Conservation (phyloP, 495 filamentous ascomycete genomes). For the Pseudoneurospora amorphoporcata region DNA sequence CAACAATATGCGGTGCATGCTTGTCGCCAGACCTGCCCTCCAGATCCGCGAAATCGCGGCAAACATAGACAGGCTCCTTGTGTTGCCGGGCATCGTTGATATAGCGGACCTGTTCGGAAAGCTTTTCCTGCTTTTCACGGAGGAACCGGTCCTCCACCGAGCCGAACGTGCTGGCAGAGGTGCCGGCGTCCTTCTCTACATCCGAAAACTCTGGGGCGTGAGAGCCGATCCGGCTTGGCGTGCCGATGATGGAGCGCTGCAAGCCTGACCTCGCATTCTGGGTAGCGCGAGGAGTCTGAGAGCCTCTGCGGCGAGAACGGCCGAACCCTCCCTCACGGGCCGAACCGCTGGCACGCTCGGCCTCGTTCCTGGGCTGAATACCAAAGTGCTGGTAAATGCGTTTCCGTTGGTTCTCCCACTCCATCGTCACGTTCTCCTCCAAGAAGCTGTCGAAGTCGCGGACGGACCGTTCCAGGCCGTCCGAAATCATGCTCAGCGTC, state of each 20-base stretch:
- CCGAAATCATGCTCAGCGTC: conserved; percentile 79
- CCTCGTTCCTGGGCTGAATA: conserved; percentile 54
- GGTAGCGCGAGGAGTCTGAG: conserved; percentile 40
- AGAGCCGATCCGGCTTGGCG: conserved; percentile 48
- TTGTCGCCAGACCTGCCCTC: conserved; percentile 56
- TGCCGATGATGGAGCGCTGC: conserved; percentile 76
- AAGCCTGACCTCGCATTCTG: conserved; percentile 62
- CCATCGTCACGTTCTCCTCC: conserved; percentile 86
- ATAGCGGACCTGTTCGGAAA: conserved; percentile 62
- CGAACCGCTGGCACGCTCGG: conserved; percentile 41
- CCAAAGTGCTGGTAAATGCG: conserved; percentile 95
- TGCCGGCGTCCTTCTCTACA: conserved; percentile 37
- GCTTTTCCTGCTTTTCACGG: conserved; percentile 69
- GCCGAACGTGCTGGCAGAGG: conserved; percentile 20
- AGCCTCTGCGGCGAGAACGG: conserved; percentile 40
- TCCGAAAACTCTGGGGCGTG: conserved; percentile 56
- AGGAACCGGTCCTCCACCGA: conserved; percentile 59
- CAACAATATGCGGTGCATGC: conserved; percentile 56
- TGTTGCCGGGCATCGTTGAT: conserved; percentile 65
- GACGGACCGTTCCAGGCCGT: conserved; percentile 75
- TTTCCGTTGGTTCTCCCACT: conserved; percentile 89
- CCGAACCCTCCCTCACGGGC: conserved; percentile 38
- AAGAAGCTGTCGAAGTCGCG: conserved; percentile 86
- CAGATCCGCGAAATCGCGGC: conserved; percentile 61
- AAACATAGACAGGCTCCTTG: conserved; percentile 52